phyloP scores from a whole-genome alignment of 768 basidiomycete species.

The Boletellus emodensis region DNA sequence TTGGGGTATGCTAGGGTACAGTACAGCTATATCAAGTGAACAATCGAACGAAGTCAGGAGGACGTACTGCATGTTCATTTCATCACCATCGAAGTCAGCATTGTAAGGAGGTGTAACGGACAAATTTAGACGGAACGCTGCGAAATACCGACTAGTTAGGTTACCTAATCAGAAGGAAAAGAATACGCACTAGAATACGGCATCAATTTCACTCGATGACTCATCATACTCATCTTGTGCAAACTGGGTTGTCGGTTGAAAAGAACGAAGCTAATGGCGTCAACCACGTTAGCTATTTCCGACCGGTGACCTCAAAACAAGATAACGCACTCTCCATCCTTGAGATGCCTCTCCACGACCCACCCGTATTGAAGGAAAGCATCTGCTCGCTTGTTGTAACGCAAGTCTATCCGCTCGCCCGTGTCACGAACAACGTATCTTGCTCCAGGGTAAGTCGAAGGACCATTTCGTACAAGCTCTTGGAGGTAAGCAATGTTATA shows the following conservation, averaged over 20 bases:
- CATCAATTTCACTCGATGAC: conserved; percentile 95
- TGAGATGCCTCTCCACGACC: conserved; percentile 96
- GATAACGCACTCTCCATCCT: conserved; percentile 92
- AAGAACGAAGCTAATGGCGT: conserved; percentile 35
- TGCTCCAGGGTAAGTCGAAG: conserved; percentile 92
- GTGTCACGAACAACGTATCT: conserved; percentile 96
- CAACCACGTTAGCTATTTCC: not conserved
- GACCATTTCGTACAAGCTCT: conserved; percentile 92
- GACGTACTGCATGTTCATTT: conserved; percentile 99
- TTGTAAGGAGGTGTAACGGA: conserved; percentile 99
- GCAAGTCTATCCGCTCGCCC: conserved; percentile 93
- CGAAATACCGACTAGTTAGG: conserved; percentile 15
- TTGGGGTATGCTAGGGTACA: conserved; percentile 77
- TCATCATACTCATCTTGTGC: conserved; percentile 99
- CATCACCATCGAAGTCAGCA: conserved; percentile 99
- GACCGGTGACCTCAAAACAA: not conserved
- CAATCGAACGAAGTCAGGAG: not conserved
- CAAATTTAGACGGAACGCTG: conserved; percentile 95
- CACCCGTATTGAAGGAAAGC: conserved; percentile 96
- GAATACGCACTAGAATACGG: conserved; percentile 85
- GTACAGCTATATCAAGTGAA: conserved; percentile 8
- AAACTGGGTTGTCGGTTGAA: conserved; percentile 98
- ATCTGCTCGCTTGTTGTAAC: conserved; percentile 94
- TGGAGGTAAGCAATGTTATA: conserved; percentile 95
- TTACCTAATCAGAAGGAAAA: not conserved